Evolutionary conservation across 331 rosid genomes (phyloP).

Genomic region (Dryas integrifolia): DNA sequence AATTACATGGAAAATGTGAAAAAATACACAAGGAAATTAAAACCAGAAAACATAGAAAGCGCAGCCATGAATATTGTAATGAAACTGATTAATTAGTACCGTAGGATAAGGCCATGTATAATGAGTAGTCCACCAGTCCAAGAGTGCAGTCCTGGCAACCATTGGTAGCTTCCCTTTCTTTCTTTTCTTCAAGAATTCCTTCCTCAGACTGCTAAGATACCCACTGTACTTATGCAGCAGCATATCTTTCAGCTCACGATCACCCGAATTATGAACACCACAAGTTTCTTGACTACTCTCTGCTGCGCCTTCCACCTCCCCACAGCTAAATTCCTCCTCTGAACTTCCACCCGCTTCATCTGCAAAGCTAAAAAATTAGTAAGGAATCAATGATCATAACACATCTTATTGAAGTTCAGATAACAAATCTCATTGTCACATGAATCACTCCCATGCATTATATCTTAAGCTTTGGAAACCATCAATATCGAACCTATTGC

Average conservation of each 20-base stretch:
- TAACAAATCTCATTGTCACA: background rate
- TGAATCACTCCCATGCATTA: too few relatives aligned
- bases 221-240: conserved; percentile 80
- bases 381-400: background rate
- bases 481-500: too few relatives aligned
- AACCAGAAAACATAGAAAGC: background rate
- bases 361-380: background rate
- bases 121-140: conserved; percentile 68
- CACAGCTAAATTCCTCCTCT: conserved; percentile 44
- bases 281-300: conserved; percentile 23
- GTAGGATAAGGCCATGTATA: conserved; percentile 82
- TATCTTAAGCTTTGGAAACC: background rate
- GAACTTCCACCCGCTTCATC: conserved; percentile 21
- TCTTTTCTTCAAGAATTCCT: conserved; percentile 57
- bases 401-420: background rate
- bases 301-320: conserved; percentile 35
- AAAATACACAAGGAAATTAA: too few relatives aligned
- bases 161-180: conserved; percentile 79
- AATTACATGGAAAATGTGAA: background rate
- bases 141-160: conserved; percentile 48
- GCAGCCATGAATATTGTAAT: background rate
- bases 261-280: conserved; percentile 18
- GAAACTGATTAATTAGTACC: conserved; percentile 32
- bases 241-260: conserved; percentile 64
- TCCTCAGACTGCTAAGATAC: conserved; percentile 54